Evolutionary conservation across 2,329 filamentous ascomycete genomes (phyloP).

Genomic region (Sporothrix pallida): DNA sequence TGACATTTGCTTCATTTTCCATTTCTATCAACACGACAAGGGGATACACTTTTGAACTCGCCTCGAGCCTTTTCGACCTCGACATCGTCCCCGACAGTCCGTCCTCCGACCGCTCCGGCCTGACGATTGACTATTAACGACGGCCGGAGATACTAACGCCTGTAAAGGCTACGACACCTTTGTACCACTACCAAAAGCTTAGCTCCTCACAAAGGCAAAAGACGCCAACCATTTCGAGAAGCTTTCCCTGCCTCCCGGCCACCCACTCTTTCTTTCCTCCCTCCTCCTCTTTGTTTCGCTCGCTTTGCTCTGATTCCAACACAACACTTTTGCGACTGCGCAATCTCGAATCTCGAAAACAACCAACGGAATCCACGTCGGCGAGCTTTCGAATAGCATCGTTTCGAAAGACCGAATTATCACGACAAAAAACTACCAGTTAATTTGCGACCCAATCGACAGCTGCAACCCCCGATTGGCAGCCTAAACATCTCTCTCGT

Average conservation of each 20-base stretch:
- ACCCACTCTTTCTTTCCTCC: background rate
- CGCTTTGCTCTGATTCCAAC: slow-evolving; percentile 13
- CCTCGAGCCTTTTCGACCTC: background rate
- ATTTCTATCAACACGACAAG: background rate
- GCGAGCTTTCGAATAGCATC: background rate
- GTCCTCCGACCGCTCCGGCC: background rate
- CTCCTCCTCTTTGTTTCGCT: background rate
- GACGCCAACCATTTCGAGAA: slow-evolving; percentile 16
- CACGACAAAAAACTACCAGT: background rate
- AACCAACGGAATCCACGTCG: background rate
- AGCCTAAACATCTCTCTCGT: background rate
- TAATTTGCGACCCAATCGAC: background rate
- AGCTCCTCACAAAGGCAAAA: slow-evolving; percentile 2
- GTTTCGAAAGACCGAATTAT: background rate
- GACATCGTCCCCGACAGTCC: background rate
- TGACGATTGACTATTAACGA: background rate
- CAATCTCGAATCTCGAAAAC: background rate
- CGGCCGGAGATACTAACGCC: background rate
- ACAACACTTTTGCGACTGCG: slow-evolving; percentile 1
- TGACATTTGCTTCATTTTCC: background rate
- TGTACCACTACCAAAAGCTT: slow-evolving; percentile 7
- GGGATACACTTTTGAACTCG: background rate
- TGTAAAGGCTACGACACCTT: background rate
- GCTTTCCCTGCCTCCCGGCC: slow-evolving; percentile 19
- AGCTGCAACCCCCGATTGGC: background rate